phyloP scores from a whole-genome alignment of 2,329 filamentous ascomycete species.

The Penicillium sp. region DNA sequence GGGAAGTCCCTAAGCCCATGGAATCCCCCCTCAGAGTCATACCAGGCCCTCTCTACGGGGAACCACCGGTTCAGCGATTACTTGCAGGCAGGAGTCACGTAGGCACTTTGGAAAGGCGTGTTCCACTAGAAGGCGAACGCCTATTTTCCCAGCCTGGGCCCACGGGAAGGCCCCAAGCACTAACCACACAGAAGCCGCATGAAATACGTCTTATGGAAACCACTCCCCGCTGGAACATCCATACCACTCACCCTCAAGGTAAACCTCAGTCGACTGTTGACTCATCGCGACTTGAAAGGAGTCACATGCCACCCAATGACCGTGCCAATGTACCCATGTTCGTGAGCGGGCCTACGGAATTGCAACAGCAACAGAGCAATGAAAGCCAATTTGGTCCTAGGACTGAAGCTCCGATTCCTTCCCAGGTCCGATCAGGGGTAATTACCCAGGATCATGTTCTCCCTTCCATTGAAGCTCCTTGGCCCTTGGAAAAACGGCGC shows the following conservation, averaged over 20 bases:
- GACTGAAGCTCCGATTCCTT: slow-evolving; percentile 13
- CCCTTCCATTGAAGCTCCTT: slow-evolving; percentile 37
- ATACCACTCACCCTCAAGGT: slow-evolving; percentile 23
- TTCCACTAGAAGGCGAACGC: slow-evolving; percentile 9
- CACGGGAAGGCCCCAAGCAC: slow-evolving; percentile 13
- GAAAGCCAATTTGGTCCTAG: slow-evolving; percentile 18
- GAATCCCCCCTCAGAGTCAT: slow-evolving; percentile 16
- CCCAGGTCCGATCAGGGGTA: slow-evolving; percentile 15
- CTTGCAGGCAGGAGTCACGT: slow-evolving; percentile 9
- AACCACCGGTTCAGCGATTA: slow-evolving; percentile 9
- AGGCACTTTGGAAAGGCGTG: slow-evolving; percentile 12
- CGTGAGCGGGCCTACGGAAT: slow-evolving; percentile 30
- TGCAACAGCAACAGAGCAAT: slow-evolving; percentile 15
- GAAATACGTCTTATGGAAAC: slow-evolving; percentile 20
- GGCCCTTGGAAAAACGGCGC: slow-evolving; percentile 23
- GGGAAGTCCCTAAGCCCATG: slow-evolving; percentile 7
- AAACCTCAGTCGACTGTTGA: slow-evolving; percentile 23
- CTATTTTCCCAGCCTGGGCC: slow-evolving; percentile 8
- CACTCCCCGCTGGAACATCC: slow-evolving; percentile 17
- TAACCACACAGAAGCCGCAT: slow-evolving; percentile 28
- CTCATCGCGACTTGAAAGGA: slow-evolving; percentile 17
- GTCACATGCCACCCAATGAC: slow-evolving; percentile 15
- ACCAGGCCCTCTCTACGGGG: slow-evolving; percentile 14
- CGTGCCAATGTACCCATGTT: slow-evolving; percentile 31
- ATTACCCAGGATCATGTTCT: slow-evolving; percentile 32